Base-by-base conservation (phyloP, 768 basidiomycete species). In the Chlorophyllum brunneum region DNA sequence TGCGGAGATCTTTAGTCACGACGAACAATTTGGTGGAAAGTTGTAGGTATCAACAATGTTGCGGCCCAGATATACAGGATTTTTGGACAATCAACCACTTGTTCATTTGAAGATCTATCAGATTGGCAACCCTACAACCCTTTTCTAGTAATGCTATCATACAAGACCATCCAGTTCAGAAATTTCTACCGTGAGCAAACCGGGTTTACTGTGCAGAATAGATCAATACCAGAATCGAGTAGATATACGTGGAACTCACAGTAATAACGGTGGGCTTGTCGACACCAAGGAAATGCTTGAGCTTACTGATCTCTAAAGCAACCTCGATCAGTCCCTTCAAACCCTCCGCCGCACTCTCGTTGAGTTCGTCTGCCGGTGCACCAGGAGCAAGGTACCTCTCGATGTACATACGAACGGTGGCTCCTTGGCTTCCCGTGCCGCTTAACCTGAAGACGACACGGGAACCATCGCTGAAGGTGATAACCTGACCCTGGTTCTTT, bases 181-280 rank as follows among this genome's bases (percentile, higher is more conserved):
- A n/a, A n/a, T n/a, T n/a, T n/a, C n/a, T n/a, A n/a, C n/a, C n/a
- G n/a, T n/a, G n/a, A n/a, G 23, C 5, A 27, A 4, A 43, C 11
- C 33, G 18, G 20, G 15, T 41, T 53, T 31, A 53, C 51, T 53
- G 37, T 6, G 29, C 16, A 26, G 20, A 38, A 22, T 41, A 49
- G 43, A 48, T 42, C 23, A 55, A 29, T 31, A 6, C 2, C 15
- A 13, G 2, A 36, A 26, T 24, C 9, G 15, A 16, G 30, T 2
- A 18, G 2, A 49, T 18, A 8, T 24, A 44, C 18, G 23, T 38
- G 36, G 20, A 23, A 70, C 83, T 73, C 63, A 89, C 88, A 50
- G 95, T 99, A 67, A 99, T 98, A 58, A 99, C 97, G 44, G 94
- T 95, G 34, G 97, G 97, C 75, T 92, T 77, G 47, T 95, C 88